Base-by-base conservation (phyloP, 805 yeast species). In the Cyberlindnera xishuangbannaensis region DNA sequence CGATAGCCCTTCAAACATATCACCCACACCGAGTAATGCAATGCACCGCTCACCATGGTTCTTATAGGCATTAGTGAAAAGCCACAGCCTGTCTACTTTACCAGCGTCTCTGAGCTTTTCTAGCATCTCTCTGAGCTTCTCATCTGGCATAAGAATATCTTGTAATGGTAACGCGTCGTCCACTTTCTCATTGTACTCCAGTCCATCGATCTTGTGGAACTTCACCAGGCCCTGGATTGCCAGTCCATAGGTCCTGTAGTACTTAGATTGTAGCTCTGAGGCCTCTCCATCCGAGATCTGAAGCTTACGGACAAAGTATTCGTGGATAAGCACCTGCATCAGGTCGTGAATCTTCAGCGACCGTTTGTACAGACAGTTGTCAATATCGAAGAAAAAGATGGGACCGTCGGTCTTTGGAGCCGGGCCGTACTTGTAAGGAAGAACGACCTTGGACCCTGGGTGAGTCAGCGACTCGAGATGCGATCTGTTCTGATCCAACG, bases 151-250 rank as follows among this genome's bases (percentile, higher is more conserved):
- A 36, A 90, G 65, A n/a, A 87, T 79, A 32, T 72, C 64, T 39
- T 85, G 88, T 50, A 90, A 67, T 7, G 96, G 97, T 29, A 90
- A 65, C 1, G 96, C 78, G 55, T 90, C 98, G 60, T 90, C 98
- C 12, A 90, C 97, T 46, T 80, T 72, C 28, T 70, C 67, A 58
- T 90, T 90, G 61, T 90, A 90, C 45, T 84, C 92, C 58, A 90
- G 52, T 6, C 96, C 96, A 55, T 90, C 83, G 15, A 88, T 83
- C 43, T 76, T 75, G 45, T 74, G 73, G 46, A 62, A 61, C 48
- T 65, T 58, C 15, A 74, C 78, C 29, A 90, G 65, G 0, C 98
- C 98, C 58, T 90, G 95, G 32, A 90, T 75, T 0, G 97, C 97
- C 39, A 90, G 67, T 2, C 98, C 98, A 51, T 87, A 90, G 28